These are phyloP conservation scores for Pythium diclinum DNA, from an alignment of 352 stramenopile species.

Conservation along the genomic window DNA sequence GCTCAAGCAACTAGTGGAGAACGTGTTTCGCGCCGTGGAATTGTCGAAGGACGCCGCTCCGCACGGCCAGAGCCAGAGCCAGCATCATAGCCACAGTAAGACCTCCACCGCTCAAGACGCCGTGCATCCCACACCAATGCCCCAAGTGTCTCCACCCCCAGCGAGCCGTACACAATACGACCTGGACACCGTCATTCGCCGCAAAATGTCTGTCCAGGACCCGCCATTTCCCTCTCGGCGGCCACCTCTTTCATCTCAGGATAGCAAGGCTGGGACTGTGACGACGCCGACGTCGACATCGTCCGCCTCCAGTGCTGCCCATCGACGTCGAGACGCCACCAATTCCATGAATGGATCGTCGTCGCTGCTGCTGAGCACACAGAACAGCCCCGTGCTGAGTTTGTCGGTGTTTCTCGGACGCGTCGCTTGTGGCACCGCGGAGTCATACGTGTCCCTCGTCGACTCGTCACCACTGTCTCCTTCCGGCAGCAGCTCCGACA, in stretches of 20 bases:
- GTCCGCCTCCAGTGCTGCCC: background rate
- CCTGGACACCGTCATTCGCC: slow-evolving; percentile 71
- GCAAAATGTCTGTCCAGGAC: slow-evolving; percentile 71
- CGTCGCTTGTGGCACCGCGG: slow-evolving; percentile 47
- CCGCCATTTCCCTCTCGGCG: slow-evolving; percentile 8
- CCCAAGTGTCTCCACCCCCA: slow-evolving; percentile 22
- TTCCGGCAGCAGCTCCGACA: slow-evolving; percentile 25
- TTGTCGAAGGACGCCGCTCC: slow-evolving; percentile 70
- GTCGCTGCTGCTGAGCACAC: slow-evolving; percentile 8
- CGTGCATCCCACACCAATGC: slow-evolving; percentile 8
- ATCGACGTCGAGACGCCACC: slow-evolving; percentile 10
- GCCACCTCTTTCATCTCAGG: background rate
- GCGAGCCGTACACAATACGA: slow-evolving; percentile 49
- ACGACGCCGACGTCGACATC: background rate
- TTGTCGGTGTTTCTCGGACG: slow-evolving; percentile 47
- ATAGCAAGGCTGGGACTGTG: background rate
- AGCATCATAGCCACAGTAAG: slow-evolving; percentile 4
- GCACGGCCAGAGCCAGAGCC: slow-evolving; percentile 6
- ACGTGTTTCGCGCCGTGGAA: slow-evolving; percentile 73
- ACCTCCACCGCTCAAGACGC: background rate
- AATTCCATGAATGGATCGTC: background rate
- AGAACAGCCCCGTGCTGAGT: slow-evolving; percentile 42
- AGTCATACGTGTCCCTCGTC: slow-evolving; percentile 41
- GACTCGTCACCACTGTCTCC: slow-evolving; percentile 26
- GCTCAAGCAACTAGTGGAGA: slow-evolving; percentile 76